phyloP scores from a whole-genome alignment of 2,329 filamentous ascomycete species.

The Stagonosporopsis tanaceti region DNA sequence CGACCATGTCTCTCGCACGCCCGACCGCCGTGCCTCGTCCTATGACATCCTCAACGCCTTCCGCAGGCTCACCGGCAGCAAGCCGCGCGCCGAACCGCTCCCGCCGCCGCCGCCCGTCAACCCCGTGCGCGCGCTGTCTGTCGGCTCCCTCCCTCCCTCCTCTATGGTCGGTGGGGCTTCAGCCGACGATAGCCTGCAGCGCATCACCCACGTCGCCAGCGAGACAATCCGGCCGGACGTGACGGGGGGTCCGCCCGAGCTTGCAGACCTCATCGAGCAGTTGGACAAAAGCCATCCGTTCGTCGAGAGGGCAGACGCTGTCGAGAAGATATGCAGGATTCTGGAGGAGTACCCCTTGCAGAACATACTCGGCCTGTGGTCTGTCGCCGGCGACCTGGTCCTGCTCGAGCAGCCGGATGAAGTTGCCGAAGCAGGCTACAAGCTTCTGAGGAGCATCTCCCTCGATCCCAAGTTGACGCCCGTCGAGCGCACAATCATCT shows the following conservation, averaged over 20 bases:
- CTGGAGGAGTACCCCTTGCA: slow-evolving; percentile 47
- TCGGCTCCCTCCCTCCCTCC: slow-evolving; percentile 32
- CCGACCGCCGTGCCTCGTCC: slow-evolving; percentile 50
- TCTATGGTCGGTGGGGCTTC: slow-evolving; percentile 33
- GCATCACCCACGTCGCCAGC: slow-evolving; percentile 34
- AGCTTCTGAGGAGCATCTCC: slow-evolving; percentile 46
- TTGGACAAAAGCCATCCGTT: slow-evolving; percentile 37
- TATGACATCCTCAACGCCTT: slow-evolving; percentile 50
- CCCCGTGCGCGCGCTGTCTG: slow-evolving; percentile 41
- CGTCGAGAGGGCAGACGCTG: slow-evolving; percentile 41
- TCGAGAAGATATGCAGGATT: slow-evolving; percentile 45
- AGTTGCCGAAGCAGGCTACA: slow-evolving; percentile 45
- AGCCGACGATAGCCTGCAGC: slow-evolving; percentile 39
- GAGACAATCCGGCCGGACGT: slow-evolving; percentile 31
- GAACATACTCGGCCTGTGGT: slow-evolving; percentile 50
- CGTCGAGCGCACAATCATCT: slow-evolving; percentile 50
- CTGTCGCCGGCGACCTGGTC: slow-evolving; percentile 49
- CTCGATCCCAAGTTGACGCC: slow-evolving; percentile 43
- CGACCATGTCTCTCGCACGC: slow-evolving; percentile 47
- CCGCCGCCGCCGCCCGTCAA: slow-evolving; percentile 42
- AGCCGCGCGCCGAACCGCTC: slow-evolving; percentile 46
- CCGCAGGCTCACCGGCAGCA: slow-evolving; percentile 46
- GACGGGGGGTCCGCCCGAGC: slow-evolving; percentile 49
- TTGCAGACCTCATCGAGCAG: slow-evolving; percentile 43
- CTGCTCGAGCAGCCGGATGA: slow-evolving; percentile 44